Evolutionary conservation across 1,284 basidiomycete genomes (phyloP), one percentile per base, ranked within the genome.

Genomic region (Sanguinoderma infundibulare): DNA sequence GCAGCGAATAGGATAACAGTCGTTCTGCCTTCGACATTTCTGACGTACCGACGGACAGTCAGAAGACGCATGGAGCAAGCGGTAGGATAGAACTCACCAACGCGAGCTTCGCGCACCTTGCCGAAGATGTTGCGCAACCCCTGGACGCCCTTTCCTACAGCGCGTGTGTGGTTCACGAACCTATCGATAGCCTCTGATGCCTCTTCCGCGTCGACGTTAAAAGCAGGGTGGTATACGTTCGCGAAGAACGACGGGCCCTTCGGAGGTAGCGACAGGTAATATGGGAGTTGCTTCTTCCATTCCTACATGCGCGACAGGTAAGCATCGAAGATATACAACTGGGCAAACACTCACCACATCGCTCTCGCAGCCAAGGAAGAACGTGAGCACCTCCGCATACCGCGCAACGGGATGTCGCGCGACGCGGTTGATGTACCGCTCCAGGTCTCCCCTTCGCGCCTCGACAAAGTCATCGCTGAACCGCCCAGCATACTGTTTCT

Each of bases 401-500:
- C 93, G 79, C 36, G 90, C 84, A 10, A 95, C 77, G 0, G 92
- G 91, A 74, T 95, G 94, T n/a, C 90, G 77, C 20, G 88, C 86
- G 36, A 95, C 76, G 51, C 85, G 82, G 34, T 78, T 79, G 26
- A 95, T 79, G 75, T 95, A 96, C 44, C 90, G 79, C 69, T 94
- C 91, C 42, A 96, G 77, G 70, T 94, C 92, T 1, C 90, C 86
- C 47, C 92, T 76, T 34, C 94, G 79, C 5, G 89, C 90, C 70
- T 95, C 93, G 6, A 96, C 87, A 66, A 95, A 95, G 55, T 89
- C 91, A 15, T 84, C 81, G 57, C 84, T 91, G 73, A 95, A 94
- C 3, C 92, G 79, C 0, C 91, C 91, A 0, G 91, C 82, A 67
- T 94, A 92, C 68, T 92, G 89, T 72, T 95, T 93, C 73, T 92